These are phyloP conservation scores for Gnomoniopsis smithogilvyi DNA, from an alignment of 2,329 filamentous ascomycete species.

Conservation along the genomic window DNA sequence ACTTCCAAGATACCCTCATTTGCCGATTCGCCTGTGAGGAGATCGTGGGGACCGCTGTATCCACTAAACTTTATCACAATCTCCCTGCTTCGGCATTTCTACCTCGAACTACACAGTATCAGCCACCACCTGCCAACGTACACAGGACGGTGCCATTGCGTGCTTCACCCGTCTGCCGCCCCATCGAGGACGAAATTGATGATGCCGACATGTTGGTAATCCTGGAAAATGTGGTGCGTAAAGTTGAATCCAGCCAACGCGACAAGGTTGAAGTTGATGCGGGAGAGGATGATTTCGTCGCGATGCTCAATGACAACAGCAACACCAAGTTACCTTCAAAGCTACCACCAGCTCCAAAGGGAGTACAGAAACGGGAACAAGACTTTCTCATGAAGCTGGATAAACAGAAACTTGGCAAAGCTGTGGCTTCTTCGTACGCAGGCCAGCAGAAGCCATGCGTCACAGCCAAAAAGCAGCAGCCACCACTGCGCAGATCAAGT, in stretches of 20 bases:
- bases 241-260: not conserved
- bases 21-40: slow-evolving; percentile 81
- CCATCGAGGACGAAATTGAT: slow-evolving; percentile 30
- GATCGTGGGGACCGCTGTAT: slow-evolving; percentile 61
- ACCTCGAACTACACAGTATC: not conserved
- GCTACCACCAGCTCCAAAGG: not conserved
- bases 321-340: too few species aligned
- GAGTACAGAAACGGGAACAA: not conserved
- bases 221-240: slow-evolving; percentile 17
- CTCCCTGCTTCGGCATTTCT: slow-evolving; percentile 20
- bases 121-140: not conserved
- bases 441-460: not conserved
- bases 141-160: not conserved
- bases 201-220: slow-evolving; percentile 40
- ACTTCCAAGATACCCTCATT: slow-evolving; percentile 54
- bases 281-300: not conserved
- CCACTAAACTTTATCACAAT: slow-evolving; percentile 22
- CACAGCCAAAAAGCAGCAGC: not conserved
- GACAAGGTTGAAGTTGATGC: not conserved
- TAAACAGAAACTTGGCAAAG: not conserved
- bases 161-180: not conserved
- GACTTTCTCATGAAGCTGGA: not conserved
- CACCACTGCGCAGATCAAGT: not conserved
- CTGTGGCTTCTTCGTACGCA: not conserved
- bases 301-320: not conserved